A percentile compares a stretch with the other conserved stretches of the same genome.
Conservation (phyloP, 2,329 filamentous ascomycete species). For the Cercospora sp. region DNA sequence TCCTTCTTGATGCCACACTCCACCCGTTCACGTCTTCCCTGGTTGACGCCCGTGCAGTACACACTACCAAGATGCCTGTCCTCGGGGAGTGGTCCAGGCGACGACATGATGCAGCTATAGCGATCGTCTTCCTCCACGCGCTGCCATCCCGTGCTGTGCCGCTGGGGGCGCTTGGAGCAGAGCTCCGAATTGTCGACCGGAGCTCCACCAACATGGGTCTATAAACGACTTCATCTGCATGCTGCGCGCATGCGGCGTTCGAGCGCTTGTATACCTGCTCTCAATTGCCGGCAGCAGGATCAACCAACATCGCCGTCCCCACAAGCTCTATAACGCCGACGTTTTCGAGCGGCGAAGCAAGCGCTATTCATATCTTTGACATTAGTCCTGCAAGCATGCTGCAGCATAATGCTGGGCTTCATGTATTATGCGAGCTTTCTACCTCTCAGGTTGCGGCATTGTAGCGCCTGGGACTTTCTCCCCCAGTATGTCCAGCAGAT, state of each 20-base stretch:
- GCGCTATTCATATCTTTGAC: constrained; percentile 7
- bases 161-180: constrained; percentile 10
- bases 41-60: background rate
- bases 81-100: background rate
- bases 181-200: background rate
- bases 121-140: background rate
- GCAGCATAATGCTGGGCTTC: background rate
- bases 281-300: constrained; percentile 11
- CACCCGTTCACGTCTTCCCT: constrained; percentile 1
- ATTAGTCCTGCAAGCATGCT: constrained; percentile 7
- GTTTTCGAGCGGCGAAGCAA: constrained; percentile 10
- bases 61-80: background rate
- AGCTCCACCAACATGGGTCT: constrained; percentile 16
- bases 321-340: background rate
- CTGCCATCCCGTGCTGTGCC: constrained; percentile 12
- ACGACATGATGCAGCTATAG: background rate
- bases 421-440: background rate
- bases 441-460: constrained; percentile 4
- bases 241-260: constrained; percentile 2
- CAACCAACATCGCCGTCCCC: background rate
- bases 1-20: background rate
- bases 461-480: background rate
- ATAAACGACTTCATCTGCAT: constrained; percentile 6
- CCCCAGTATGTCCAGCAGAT: constrained; percentile 2
- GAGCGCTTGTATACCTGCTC: constrained; percentile 7